phyloP scores from a whole-genome alignment of 2,329 filamentous ascomycete species.

The Colletotrichum cereale region DNA sequence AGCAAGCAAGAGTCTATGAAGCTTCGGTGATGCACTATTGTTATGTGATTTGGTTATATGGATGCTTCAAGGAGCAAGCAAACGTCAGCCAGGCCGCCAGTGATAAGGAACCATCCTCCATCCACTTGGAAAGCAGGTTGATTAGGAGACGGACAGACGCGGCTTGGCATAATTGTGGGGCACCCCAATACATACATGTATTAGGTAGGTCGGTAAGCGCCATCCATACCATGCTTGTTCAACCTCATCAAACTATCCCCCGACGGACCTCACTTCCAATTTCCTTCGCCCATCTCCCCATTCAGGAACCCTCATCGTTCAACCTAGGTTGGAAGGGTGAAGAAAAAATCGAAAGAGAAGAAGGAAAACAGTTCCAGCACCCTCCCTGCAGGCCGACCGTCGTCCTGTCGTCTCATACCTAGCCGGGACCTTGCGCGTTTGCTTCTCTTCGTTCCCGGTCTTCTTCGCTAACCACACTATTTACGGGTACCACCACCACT shows the following conservation, averaged over 20 bases:
- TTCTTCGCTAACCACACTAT: neutral
- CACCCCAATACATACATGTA: neutral
- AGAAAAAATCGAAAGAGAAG: neutral
- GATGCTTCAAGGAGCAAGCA: neutral
- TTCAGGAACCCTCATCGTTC: conserved; percentile 10
- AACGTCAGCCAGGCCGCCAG: neutral
- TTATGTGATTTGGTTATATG: neutral
- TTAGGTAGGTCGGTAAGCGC: conserved; percentile 3
- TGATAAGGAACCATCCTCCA: neutral
- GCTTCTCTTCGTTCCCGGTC: neutral
- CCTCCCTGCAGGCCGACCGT: neutral
- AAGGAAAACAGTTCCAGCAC: neutral
- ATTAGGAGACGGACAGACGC: neutral
- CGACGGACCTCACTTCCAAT: conserved; percentile 21
- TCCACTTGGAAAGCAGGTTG: neutral
- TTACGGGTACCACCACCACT: neutral
- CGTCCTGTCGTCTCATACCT: neutral
- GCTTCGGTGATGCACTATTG: neutral
- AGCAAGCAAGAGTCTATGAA: neutral
- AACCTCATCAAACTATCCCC: conserved; percentile 24
- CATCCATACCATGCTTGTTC: neutral
- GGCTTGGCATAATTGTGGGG: conserved; percentile 3
- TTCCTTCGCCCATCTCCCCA: conserved; percentile 12
- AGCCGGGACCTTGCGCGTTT: neutral
- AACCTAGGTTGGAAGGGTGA: neutral